phyloP scores from a whole-genome alignment of 495 filamentous ascomycete genomes.

The Neurospora sp. region DNA sequence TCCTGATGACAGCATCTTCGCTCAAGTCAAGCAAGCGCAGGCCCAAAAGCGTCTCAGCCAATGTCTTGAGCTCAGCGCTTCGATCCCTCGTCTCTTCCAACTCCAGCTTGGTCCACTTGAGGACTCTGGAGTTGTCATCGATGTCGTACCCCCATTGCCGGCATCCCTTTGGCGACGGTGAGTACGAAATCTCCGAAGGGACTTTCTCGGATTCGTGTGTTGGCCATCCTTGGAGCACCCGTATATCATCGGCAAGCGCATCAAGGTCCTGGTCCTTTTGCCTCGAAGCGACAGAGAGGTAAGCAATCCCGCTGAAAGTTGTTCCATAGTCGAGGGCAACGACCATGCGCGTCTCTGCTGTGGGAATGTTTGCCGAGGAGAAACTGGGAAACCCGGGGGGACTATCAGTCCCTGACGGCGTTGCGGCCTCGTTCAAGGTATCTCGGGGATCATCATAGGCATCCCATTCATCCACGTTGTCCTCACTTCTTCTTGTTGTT shows the following conservation, averaged over 20 bases:
- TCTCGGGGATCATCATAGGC: background rate
- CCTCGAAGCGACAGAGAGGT: conserved; percentile 5
- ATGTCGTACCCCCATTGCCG: conserved; percentile 27
- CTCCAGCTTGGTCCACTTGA: conserved; percentile 26
- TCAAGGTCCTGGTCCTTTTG: conserved; percentile 8
- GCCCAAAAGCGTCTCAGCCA: conserved; percentile 12
- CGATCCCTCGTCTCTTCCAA: conserved; percentile 12
- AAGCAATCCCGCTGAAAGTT: conserved; percentile 20
- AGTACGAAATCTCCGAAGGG: conserved; percentile 24
- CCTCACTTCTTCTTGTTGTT: background rate
- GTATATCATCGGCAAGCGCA: conserved; percentile 10
- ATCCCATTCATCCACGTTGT: background rate
- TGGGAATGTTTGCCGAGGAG: background rate
- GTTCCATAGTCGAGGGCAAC: conserved; percentile 30
- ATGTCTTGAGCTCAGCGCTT: conserved; percentile 6
- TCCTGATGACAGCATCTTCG: conserved; percentile 7
- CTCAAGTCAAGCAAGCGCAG: conserved; percentile 9
- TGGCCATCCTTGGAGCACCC: conserved; percentile 17
- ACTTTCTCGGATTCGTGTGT: conserved; percentile 15
- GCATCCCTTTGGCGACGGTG: conserved; percentile 9
- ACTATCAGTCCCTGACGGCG: background rate
- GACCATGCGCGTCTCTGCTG: conserved; percentile 14
- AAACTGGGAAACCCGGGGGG: background rate
- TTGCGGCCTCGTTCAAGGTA: background rate
- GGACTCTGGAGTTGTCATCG: conserved; percentile 18